Evolutionary conservation across 805 yeast species (phyloP), one percentile per base, ranked within the genome.

Genomic region (Ogataea degrootiae): DNA sequence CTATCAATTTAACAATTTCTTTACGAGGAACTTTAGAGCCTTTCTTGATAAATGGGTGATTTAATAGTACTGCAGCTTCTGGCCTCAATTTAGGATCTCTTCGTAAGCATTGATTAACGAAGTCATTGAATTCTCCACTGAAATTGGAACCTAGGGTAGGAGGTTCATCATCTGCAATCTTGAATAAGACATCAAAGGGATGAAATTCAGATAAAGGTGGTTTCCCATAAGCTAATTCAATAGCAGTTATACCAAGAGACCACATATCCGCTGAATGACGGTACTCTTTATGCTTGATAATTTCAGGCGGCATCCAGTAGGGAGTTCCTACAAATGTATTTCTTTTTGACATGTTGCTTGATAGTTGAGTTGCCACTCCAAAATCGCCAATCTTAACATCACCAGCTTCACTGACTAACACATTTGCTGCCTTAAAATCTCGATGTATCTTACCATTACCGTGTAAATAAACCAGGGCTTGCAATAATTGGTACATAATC

Each of bases 371-470:
- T 1, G 98, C 96, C 11, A 92, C 97, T 1, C 98, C 98, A 66
- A 92, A 92, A 65, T 92, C 99, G 2, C 97, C 97, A 42, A 92
- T 74, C 58, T 92, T 94, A 14, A 89, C 92, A 9, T 77, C 82
- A 3, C 95, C 91, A 12, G 74, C 67, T 2, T 76, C 75, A 17
- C 88, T 82, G 16, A 91, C 63, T 34, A 92, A 68, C 22, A 92
- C 80, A 63, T 92, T 92, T 0, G 97, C 98, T 2, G 97, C 96
- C 62, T 91, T 92, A 45, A 92, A 87, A 64, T 92, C 98, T 50
- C 98, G 70, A 62, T 92, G 99, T 39, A 92, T 91, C 58, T 86
- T 84, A 9, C 89, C 88, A 50, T 75, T 82, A 5, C 66, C 65
- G 58, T 85, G 97, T 61, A 86, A 65, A 63, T 86, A 86, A 6